These are phyloP conservation scores for Myxozyma sirexii DNA, from an alignment of 805 yeast species.

Conservation along the genomic window DNA sequence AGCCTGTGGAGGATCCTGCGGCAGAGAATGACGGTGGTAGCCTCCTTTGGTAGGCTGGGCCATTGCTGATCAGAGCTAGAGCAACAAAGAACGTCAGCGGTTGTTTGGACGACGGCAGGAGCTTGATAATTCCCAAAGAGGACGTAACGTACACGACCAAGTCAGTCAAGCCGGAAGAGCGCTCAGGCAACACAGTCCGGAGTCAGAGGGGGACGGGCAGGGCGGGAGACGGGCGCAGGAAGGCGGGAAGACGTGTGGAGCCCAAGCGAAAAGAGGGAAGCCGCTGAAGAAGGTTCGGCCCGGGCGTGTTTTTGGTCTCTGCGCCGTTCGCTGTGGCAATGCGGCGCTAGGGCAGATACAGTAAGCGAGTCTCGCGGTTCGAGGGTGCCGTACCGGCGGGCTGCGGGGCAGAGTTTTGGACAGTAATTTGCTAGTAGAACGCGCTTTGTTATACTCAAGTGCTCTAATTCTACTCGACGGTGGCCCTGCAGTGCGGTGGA, in stretches of 20 bases:
- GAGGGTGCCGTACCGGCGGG: not conserved
- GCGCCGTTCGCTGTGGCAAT: constrained; percentile 14
- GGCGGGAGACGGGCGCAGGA: not conserved
- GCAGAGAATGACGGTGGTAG: not conserved
- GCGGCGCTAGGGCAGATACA: constrained; percentile 6
- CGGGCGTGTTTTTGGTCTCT: constrained; percentile 18
- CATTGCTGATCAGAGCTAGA: constrained; percentile 10
- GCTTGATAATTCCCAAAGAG: too few species aligned
- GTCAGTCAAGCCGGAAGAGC: too few species aligned
- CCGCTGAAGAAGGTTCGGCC: constrained; percentile 10
- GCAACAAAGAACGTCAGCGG: not conserved
- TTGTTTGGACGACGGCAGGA: not conserved
- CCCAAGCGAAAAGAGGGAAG: not conserved
- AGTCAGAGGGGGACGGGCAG: not conserved
- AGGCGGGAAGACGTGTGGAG: not conserved
- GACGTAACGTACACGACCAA: too few species aligned
- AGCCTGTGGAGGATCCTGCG: not conserved
- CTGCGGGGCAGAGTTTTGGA: not conserved
- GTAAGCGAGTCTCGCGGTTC: not conserved
- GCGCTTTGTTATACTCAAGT: too few species aligned
- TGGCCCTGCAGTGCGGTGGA: too few species aligned
- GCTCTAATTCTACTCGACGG: too few species aligned
- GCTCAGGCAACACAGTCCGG: too few species aligned
- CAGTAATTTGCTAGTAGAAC: too few species aligned
- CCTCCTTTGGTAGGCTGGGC: constrained; percentile 7